Base-by-base conservation (phyloP, 2,329 filamentous ascomycete genomes). In the Penicillium sp. region DNA sequence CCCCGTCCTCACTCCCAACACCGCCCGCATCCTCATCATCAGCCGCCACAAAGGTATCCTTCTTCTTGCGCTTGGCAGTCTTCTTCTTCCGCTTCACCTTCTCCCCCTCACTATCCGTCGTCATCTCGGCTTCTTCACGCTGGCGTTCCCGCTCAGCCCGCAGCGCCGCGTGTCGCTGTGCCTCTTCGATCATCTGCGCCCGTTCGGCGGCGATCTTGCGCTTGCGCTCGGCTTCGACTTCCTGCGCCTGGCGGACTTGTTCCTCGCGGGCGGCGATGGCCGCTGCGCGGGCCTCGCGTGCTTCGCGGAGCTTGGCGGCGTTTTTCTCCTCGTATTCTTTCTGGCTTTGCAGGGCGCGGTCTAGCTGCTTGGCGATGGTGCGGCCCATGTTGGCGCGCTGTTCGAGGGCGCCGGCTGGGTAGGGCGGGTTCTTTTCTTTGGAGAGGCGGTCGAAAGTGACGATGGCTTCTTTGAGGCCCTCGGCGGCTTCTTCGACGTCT, bases 361-460 rank as follows among this genome's bases (percentile, higher is more conserved):
- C 91, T 12, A 99, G 85, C 75, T 99, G 94, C 69, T 91, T 92
- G 65, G 91, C 89, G 79, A 96, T 91, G 0, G 96, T 99, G 74
- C 97, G 88, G 65, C 92, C 93, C 95, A 99, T 99, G 82, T 91
- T 96, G 45, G 95, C 94, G 72, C 96, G 92, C 77, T 96, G 91
- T 75, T 98, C 94, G 38, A 99, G 86, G 67, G 97, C 92, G 61
- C 90, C 85, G 68, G 91, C 89, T 6, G 94, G 95, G 76, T 97
- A 99, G 0, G 95, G 96, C 4, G 95, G 86, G 61, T 83, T 84
- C 57, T 87, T 86, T 38, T 80, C 80, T 64, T 84, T 82, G 1
- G 87, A 85, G 54, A 90, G 83, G 20, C 79, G 81, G 38, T 79
- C 81, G 61, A 90, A 86, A 10, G 83, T 79, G 54, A 89, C 87